Base-by-base conservation (phyloP, 2,329 filamentous ascomycete species). In the Aspergillus hortae region DNA sequence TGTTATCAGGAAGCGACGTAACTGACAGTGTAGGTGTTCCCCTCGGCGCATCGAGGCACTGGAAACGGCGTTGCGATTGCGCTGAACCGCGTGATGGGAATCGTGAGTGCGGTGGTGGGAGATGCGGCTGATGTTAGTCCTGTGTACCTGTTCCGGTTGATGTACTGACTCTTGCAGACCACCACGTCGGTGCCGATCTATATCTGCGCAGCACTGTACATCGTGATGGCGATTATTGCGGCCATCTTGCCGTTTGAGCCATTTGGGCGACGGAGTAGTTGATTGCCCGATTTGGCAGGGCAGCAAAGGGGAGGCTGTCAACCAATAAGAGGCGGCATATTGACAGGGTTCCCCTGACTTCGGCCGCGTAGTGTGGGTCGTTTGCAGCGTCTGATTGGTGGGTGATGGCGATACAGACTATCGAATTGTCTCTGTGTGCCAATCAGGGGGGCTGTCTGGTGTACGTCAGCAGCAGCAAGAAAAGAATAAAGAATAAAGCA, bases 31-130 rank as follows among this genome's bases (percentile, higher is more conserved):
- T 10, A 60, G 58, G 56, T 63, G 3, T 58, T 64, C 10, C 60
- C 61, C 11, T 59, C 61, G 5, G 86, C 86, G 0, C 87, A 91
- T 61, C 78, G 88, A 2, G 86, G 86, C 0, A 91, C 88, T 0
- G 88, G 88, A 10, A 90, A 89, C 62, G 87, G 86, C 1, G 80
- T 90, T 41, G 82, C 85, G 0, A 87, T 90, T 30, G 85, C 81
- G 6, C 15, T 38, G 4, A 47, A 47, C 6, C 17, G 45, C 1
- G 10, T 47, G 2, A 38, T 33, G 21, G 45, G 45, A 5, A 35
- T 47, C 15, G 21, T 40, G 14, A 42, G 40, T 42, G 40, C 40
- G 4, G 40, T 42, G 7, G 40, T 42, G 40, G 40, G 40, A 21
- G 40, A 42, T 42, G 40, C 40, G 17, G 40, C 40, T 6, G 40